These are phyloP conservation scores for Clarireedia homoeocarpa DNA, from an alignment of 2,329 filamentous ascomycete species.

Conservation along the genomic window DNA sequence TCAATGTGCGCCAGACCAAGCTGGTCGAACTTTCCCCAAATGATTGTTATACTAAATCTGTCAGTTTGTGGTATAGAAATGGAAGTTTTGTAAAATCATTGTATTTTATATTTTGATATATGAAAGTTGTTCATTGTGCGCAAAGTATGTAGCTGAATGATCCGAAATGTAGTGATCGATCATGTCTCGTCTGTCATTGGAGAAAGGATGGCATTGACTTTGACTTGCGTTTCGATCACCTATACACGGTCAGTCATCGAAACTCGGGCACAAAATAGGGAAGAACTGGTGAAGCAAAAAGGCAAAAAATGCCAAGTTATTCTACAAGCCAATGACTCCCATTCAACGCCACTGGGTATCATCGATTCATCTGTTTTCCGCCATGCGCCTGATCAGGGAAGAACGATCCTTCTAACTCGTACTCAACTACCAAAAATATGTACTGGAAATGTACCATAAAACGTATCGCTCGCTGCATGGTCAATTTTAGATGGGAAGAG, in stretches of 20 bases:
- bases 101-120: background rate
- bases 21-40: no score
- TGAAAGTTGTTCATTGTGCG: background rate
- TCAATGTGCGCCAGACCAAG: no score
- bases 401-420: background rate
- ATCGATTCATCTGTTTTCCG: background rate
- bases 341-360: slow-evolving; percentile 7
- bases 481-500: background rate
- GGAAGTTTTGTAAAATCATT: background rate
- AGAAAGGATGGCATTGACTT: slow-evolving; percentile 8
- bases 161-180: slow-evolving; percentile 8
- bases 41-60: no score
- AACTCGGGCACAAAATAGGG: background rate
- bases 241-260: slow-evolving; percentile 5
- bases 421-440: background rate
- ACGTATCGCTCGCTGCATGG: background rate
- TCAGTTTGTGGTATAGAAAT: background rate
- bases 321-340: slow-evolving; percentile 4
- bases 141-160: background rate
- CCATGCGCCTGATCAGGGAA: slow-evolving; percentile 4
- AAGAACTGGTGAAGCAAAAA: background rate
- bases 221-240: slow-evolving; percentile 7
- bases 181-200: slow-evolving; percentile 4
- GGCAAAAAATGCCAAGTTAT: background rate
- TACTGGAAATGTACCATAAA: background rate